These are phyloP conservation scores for Coleophoma eucalyptorum DNA, from an alignment of 2,329 filamentous ascomycete genomes.

Conservation along the genomic window DNA sequence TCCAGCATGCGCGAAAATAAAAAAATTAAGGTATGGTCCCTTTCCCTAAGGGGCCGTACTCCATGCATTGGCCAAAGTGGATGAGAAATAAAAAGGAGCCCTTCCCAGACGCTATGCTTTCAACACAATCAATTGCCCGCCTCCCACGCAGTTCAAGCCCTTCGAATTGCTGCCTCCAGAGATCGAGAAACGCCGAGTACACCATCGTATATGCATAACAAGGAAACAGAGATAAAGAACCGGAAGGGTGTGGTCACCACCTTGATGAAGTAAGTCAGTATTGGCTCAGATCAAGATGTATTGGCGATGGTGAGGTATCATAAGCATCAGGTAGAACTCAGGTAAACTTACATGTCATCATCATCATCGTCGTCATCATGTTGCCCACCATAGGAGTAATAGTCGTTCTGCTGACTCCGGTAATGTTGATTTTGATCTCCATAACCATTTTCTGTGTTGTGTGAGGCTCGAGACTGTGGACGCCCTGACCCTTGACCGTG, in stretches of 20 bases:
- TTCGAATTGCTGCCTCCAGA: constrained; percentile 11
- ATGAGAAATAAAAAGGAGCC: constrained; percentile 3
- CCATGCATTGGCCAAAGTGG: constrained; percentile 9
- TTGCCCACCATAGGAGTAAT: constrained; percentile 21
- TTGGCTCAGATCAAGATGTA: too few species aligned
- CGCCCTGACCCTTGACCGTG: constrained; percentile 20
- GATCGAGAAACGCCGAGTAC: constrained; percentile 20
- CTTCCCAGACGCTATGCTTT: constrained; percentile 27
- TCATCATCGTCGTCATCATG: constrained; percentile 21
- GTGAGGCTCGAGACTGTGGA: constrained; percentile 27
- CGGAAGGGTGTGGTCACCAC: constrained; percentile 17
- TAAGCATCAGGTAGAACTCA: too few species aligned
- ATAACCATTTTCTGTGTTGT: constrained; percentile 24
- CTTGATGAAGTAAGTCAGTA: too few species aligned
- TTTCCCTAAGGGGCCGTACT: constrained; percentile 9
- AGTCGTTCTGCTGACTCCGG: constrained; percentile 21
- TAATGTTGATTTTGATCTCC: constrained; percentile 24
- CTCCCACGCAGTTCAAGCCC: constrained; percentile 1
- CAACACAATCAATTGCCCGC: constrained; percentile 17
- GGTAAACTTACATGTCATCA: constrained; percentile 19
- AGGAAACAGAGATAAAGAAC: constrained; percentile 5
- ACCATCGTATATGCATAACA: constrained; percentile 28
- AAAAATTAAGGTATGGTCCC: constrained; percentile 15
- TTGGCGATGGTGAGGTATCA: too few species aligned
- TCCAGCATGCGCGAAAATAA: constrained; percentile 11